Evolutionary conservation across 2,329 filamentous ascomycete species (phyloP), one percentile per base, ranked within the genome.

Genomic region (Emergomyces orientalis): DNA sequence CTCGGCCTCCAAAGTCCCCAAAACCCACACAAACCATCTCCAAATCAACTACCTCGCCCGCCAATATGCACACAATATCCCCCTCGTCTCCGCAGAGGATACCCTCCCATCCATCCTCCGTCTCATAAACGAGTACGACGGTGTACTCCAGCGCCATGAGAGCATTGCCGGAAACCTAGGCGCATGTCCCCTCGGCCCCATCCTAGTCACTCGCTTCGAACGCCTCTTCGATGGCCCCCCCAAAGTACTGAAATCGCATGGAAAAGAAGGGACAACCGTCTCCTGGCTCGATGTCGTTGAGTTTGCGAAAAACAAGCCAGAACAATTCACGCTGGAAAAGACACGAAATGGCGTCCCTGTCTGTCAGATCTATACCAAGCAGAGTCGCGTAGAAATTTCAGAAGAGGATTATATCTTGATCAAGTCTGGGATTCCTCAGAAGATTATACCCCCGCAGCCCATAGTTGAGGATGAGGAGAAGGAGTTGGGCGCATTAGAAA

Each of bases 361-460:
- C 61, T 95, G 91, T 71, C 89, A 90, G 66, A 94, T 96, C 74
- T 86, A 87, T 71, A 86, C 90, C 66, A 91, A 91, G 71, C 89
- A 91, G 65, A 83, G 87, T 67, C 84, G 89, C 57, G 88, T 95
- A 9, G 90, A 96, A 76, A 93, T 96, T 65, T 86, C 86, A 22
- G 90, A 95, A 73, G 90, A 95, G 72, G 91, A 96, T 72, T 96
- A 88, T 81, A 83, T 91, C 51, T 79, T 96, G 67, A 92, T 96
- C 67, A 86, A 86, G 62, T 92, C 89, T 47, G 90, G 91, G 34
- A 89, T 90, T 67, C 84, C 92, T 13, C 89, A 95, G 74, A 87
- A 90, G 71, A 84, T 91, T 75, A 90, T 91, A 22, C 88, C 90
- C 1, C 87, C 88, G 17, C 86, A 92, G 66, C 90, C 90, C 0